Evolutionary conservation across 768 basidiomycete species (phyloP), one percentile per base, ranked within the genome.

Genomic region (Austroboletus festivus): DNA sequence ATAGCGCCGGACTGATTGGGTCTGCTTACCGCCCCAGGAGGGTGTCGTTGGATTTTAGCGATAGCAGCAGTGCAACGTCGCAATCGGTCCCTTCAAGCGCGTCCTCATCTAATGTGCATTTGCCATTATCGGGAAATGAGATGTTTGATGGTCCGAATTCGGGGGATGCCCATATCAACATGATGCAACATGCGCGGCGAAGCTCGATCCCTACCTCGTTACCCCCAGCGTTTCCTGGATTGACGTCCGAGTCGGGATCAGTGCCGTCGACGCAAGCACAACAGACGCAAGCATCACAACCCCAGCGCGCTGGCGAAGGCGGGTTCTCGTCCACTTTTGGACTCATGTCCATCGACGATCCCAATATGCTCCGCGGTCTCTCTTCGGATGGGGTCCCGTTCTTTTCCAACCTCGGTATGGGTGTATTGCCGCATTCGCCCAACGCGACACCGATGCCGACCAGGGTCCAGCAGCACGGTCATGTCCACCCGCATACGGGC

Each of bases 311-410:
- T 6, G 53, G 60, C 18, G 73, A 77, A 48, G 71, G 68, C 22
- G 73, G 69, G 1, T 78, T 85, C 58, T 79, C 77, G 4, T 77
- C 75, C 20, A 83, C 82, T 1, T 89, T 91, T 60, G 88, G 85
- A 8, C 73, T 85, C 44, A 79, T 91, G 82, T 81, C 80, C 18
- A 73, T 91, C 43, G 87, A 89, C 48, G 88, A 90, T 59, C 79
- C 82, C 1, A 77, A 77, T 46, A 81, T 83, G 8, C 72, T 89
- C 31, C 81, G 85, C 0, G 78, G 83, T 2, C 71, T 87, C 41
- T 64, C 80, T 1, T 64, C 63, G 4, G 83, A 84, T 49, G 78
- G 74, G 6, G 73, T 77, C 13, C 81, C 85, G 0, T 88, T 88
- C 72, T 89, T 88, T 62, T 70, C 71, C 34, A 55, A 52, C 20